Percentiles rank a stretch among this genome's conserved stretches.
Conservation (phyloP, 306 rosid species). For the Vigna trinervia region DNA sequence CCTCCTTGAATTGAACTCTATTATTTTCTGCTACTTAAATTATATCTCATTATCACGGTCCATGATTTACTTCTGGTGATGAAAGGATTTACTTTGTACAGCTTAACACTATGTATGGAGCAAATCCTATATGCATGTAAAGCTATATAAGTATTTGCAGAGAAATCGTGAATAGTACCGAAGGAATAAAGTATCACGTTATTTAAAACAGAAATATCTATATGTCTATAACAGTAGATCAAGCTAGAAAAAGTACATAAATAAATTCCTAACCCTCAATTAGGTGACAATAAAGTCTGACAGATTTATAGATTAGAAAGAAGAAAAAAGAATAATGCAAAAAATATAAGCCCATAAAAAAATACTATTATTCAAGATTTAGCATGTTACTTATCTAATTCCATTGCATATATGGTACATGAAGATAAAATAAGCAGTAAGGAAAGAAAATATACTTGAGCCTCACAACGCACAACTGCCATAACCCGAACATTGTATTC, state of each 20-base stretch:
- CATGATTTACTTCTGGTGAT: slow-evolving; percentile 20
- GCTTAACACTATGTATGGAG: not conserved
- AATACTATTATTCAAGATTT: slow-evolving; percentile 4
- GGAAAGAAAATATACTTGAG: slow-evolving; percentile 67
- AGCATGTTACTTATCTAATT: slow-evolving; percentile 22
- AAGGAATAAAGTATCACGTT: not conserved
- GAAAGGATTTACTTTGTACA: not conserved
- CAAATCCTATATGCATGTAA: slow-evolving; percentile 18
- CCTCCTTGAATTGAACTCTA: slow-evolving; percentile 3
- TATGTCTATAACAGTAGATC: not conserved
- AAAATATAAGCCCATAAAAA: not conserved
- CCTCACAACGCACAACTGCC: slow-evolving; percentile 95
- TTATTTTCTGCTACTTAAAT: slow-evolving; percentile 30
- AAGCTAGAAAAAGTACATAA: not conserved
- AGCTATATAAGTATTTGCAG: slow-evolving; percentile 21
- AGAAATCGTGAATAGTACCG: not conserved
- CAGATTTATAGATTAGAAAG: not conserved
- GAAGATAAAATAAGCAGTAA: slow-evolving; percentile 31
- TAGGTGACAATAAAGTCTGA: slow-evolving; percentile 30
- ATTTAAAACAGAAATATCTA: not conserved
- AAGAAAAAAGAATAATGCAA: not conserved
- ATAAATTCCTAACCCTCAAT: slow-evolving; percentile 20
- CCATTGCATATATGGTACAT: slow-evolving; percentile 6
- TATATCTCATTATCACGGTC: slow-evolving; percentile 6
- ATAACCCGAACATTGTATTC: slow-evolving; percentile 84